Evolutionary conservation across 2,329 filamentous ascomycete species (phyloP), one percentile per base, ranked within the genome.

Genomic region (Parastagonospora nodorum): DNA sequence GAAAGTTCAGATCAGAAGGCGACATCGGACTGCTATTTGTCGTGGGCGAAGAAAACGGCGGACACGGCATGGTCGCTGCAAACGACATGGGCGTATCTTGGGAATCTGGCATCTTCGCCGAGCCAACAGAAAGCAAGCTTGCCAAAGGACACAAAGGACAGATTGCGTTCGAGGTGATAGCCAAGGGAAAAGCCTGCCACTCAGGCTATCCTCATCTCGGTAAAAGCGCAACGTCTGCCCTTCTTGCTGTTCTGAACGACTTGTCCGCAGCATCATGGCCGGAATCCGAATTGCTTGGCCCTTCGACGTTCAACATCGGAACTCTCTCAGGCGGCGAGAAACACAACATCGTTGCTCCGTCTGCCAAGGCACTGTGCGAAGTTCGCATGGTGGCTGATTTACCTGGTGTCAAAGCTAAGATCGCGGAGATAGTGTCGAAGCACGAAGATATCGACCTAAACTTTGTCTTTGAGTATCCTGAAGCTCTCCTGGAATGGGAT

Each of bases 241-340:
- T 42, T n/a, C 39, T 42, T n/a, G 12, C 39, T n/a, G 39, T 42
- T 15, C 28, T 42, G 24, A 42, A 42, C n/a, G 39, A 42, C 11
- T 28, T 42, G 4, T 42, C 39, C 6, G 27, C 39, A 9, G 27
- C n/a, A 3, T 30, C 12, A 5, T 42, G 39, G 39, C 39, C 39
- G 4, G 12, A 42, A 27, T 42, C 39, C 5, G 39, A 31, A 10
- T 6, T 42, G 12, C 39, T 42, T 12, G 39, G 39, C 27, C 12
- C 12, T 14, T 42, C 39, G 9, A 42, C 39, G 15, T 42, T 42
- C 12, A 42, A 42, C 14, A 42, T 42, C 27, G 39, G 39, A 2
- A 42, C 39, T 16, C 39, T 42, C 11, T 28, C 12, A 4, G 39
- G 39, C 6, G 39, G 39, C 14, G 12, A 31, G n/a, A 31, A 15